These are phyloP conservation scores for Schizosaccharomyces cryophilus DNA, from an alignment of 805 yeast genomes.

Conservation along the genomic window DNA sequence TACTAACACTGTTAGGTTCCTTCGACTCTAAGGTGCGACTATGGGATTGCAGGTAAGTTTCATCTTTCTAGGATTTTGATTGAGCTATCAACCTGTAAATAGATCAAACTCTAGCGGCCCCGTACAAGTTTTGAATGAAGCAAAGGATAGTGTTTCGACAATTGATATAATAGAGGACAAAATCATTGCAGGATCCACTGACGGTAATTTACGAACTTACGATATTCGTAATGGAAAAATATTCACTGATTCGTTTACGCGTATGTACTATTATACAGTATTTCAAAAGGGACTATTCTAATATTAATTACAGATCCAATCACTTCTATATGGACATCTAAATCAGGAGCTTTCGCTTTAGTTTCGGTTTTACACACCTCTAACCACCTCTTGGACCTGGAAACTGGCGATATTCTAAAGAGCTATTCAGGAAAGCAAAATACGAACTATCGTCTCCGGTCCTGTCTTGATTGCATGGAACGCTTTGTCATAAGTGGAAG, in stretches of 20 bases:
- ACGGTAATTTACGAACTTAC: conserved; percentile 13
- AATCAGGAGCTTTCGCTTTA: conserved; percentile 6
- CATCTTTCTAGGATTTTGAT: too few relatives aligned
- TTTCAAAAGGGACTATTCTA: not conserved
- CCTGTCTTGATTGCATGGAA: conserved; percentile 10
- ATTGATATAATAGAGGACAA: conserved; percentile 8
- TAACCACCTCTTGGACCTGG: conserved; percentile 11
- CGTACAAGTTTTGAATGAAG: conserved; percentile 15
- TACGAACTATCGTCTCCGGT: conserved; percentile 10
- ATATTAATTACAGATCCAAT: conserved; percentile 8
- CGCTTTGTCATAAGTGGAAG: conserved; percentile 10
- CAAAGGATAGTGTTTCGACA: conserved; percentile 14
- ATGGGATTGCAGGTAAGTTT: conserved; percentile 13
- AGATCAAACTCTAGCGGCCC: conserved; percentile 11
- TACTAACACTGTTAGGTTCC: conserved; percentile 7
- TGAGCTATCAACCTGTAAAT: not conserved
- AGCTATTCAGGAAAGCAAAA: conserved; percentile 11
- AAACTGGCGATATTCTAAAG: conserved; percentile 11
- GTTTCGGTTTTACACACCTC: conserved; percentile 12
- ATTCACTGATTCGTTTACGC: conserved; percentile 9
- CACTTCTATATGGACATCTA: conserved; percentile 8
- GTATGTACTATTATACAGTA: not conserved
- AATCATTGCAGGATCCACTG: conserved; percentile 14
- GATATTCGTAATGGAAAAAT: conserved; percentile 14
- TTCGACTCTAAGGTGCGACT: conserved; percentile 14